Evolutionary conservation across 139 green algal species (phyloP).

Genomic region (Marvania coccoides): DNA sequence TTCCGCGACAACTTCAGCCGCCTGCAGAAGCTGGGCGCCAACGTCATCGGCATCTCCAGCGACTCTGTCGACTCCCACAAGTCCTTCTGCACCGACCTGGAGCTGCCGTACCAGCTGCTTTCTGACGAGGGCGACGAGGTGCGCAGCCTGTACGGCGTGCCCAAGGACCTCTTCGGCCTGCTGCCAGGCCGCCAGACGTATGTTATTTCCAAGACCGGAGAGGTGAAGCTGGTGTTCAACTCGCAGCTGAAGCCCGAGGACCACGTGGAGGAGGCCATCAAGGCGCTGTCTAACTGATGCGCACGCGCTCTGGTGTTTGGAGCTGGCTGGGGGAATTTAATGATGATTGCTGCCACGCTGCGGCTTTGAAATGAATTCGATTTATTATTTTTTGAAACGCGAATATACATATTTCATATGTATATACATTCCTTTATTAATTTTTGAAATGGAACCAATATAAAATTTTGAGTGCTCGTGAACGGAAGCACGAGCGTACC

Average conservation of each 20-base stretch:
- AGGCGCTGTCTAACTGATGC: too few relatives aligned
- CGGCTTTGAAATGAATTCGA: too few relatives aligned
- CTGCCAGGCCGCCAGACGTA: not conserved
- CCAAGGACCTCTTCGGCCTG: conserved; percentile 7
- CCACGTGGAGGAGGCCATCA: not conserved
- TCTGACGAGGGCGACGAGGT: not conserved
- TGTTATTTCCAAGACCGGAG: not conserved
- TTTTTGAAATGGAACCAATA: too few relatives aligned
- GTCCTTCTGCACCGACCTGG: not conserved
- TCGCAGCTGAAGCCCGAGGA: conserved; percentile 1
- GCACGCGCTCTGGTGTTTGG: too few relatives aligned
- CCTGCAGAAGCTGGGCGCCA: not conserved
- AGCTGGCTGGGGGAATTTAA: too few relatives aligned
- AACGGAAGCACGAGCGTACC: too few relatives aligned
- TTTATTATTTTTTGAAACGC: too few relatives aligned
- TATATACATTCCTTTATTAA: too few relatives aligned
- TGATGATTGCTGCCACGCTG: too few relatives aligned
- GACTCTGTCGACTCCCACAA: conserved; percentile 1
- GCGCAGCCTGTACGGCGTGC: not conserved
- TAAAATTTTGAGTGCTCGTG: too few relatives aligned
- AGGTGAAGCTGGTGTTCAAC: conserved; percentile 1
- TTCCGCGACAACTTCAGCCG: not conserved
- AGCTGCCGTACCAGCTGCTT: not conserved
- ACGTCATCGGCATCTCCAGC: conserved; percentile 1
- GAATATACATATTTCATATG: too few relatives aligned